Conservation (phyloP, 495 filamentous ascomycete species). For the Lasiosphaeria hispida region DNA sequence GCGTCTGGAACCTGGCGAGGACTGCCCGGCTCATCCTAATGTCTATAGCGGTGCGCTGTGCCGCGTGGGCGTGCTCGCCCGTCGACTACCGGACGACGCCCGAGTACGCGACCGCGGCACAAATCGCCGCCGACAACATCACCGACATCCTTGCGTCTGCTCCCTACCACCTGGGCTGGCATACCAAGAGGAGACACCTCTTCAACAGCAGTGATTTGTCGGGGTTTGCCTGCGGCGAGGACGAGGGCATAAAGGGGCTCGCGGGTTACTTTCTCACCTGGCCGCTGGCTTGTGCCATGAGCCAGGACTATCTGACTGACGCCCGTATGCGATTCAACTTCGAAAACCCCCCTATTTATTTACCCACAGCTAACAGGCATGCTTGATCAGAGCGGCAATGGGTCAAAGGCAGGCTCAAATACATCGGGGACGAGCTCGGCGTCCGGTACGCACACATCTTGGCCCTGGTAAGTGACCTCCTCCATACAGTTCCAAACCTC, state of each 20-base stretch:
- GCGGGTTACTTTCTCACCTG: slow-evolving; percentile 44
- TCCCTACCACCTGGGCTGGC: slow-evolving; percentile 54
- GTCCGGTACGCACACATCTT: slow-evolving; percentile 50
- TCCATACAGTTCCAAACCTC: neutral
- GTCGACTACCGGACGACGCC: slow-evolving; percentile 53
- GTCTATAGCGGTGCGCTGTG: slow-evolving; percentile 46
- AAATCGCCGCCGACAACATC: slow-evolving; percentile 42
- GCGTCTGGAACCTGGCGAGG: slow-evolving; percentile 47
- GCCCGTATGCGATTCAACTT: slow-evolving; percentile 24
- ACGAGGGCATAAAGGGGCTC: slow-evolving; percentile 39
- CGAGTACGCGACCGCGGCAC: slow-evolving; percentile 46
- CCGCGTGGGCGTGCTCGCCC: slow-evolving; percentile 50
- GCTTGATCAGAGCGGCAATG: slow-evolving; percentile 37
- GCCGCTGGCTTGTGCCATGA: slow-evolving; percentile 39
- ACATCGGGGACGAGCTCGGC: slow-evolving; percentile 47
- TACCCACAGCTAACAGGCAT: neutral
- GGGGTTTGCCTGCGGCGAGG: slow-evolving; percentile 39
- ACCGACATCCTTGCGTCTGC: slow-evolving; percentile 50
- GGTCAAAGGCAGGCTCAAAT: slow-evolving; percentile 43
- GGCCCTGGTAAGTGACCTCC: slow-evolving; percentile 30
- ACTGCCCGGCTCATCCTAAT: slow-evolving; percentile 45
- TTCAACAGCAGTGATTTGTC: slow-evolving; percentile 17
- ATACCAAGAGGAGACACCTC: slow-evolving; percentile 25
- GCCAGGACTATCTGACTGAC: slow-evolving; percentile 49
- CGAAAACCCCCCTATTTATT: neutral